phyloP scores from a whole-genome alignment of 768 basidiomycete genomes.

The Tricholoma terreum region DNA sequence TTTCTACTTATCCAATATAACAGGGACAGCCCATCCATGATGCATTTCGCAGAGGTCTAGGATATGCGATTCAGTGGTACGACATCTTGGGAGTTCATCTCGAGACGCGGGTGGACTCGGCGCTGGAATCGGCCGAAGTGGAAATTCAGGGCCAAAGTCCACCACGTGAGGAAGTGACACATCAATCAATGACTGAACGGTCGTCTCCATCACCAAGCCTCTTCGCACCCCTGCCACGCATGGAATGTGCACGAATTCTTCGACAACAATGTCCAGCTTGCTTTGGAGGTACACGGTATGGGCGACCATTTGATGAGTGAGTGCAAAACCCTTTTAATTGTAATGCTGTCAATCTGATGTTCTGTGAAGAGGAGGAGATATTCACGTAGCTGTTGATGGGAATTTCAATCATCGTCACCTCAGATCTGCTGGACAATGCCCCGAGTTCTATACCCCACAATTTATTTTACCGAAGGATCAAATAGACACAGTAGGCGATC shows the following conservation, averaged over 20 bases:
- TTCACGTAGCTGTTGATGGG: slow-evolving; percentile 35
- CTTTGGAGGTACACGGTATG: slow-evolving; percentile 24
- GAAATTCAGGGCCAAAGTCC: slow-evolving; percentile 1
- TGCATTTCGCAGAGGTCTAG: slow-evolving; percentile 26
- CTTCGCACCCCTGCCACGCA: background rate
- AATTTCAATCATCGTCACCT: slow-evolving; percentile 38
- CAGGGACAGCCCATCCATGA: slow-evolving; percentile 25
- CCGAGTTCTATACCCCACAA: slow-evolving; percentile 25
- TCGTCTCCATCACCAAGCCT: background rate
- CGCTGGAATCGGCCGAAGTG: background rate
- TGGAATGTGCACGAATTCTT: slow-evolving; percentile 3
- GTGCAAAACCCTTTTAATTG: background rate
- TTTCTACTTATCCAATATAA: background rate
- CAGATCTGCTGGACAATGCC: slow-evolving; percentile 25
- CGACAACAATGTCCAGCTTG: slow-evolving; percentile 25
- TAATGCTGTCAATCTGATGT: background rate
- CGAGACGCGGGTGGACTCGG: slow-evolving; percentile 3
- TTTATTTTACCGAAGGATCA: slow-evolving; percentile 30
- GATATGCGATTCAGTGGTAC: slow-evolving; percentile 15
- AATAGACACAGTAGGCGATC: slow-evolving; percentile 28
- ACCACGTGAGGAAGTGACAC: background rate
- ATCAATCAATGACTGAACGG: background rate
- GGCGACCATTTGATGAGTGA: slow-evolving; percentile 16
- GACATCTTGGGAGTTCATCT: slow-evolving; percentile 10
- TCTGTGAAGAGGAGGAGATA: slow-evolving; percentile 28